Evolutionary conservation across 2,329 filamentous ascomycete species (phyloP), one percentile per base, ranked within the genome.

Genomic region (Akanthomyces uredinophilus): DNA sequence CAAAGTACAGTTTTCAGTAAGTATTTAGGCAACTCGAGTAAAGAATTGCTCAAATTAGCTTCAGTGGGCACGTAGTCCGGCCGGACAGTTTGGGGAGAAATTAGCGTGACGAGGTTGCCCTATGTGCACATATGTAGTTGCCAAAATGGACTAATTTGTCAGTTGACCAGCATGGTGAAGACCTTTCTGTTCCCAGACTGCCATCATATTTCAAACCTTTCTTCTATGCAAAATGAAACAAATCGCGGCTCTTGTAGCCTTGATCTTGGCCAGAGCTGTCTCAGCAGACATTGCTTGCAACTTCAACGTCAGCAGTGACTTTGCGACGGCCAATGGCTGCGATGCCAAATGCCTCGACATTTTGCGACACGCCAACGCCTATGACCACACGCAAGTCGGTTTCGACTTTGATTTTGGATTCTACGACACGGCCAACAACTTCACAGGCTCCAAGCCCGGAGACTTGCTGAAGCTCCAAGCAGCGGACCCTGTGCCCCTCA

Each of bases 381-480:
- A 39, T 14, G 55, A 58, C 44, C 55, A 50, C 22, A 24, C 18
- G 4, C 29, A 52, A 8, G 46, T 62, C 29, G 61, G 61, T 13
- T 24, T 27, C n/a, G 39, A 63, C 7, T 58, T 58, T 7, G 54
- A 53, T 13, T 50, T 58, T 35, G 29, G 18, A 13, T 63, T 58
- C 8, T 63, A 52, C 20, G 37, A 24, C 2, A 63, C 61, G 4
- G 53, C 61, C 13, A 8, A 13, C 5, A 63, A 63, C 37, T 63
- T 63, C 13, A 41, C 53, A 11, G 32, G 27, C 18, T 58, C 74
- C 20, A 46, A 63, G 35, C 63, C 64, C 1, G 65, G 67, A 24
- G 63, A 64, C 39, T 10, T 68, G n/a, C 62, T 68, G 13, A 67
- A 67, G 44, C 49, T 68, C 13, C 32, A 63, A 29, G 53, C 65